Percentiles rank a stretch among this genome's conserved stretches.
These are phyloP conservation scores for Sordaria brevicollis DNA, from an alignment of 495 filamentous ascomycete genomes.

Conservation along the genomic window DNA sequence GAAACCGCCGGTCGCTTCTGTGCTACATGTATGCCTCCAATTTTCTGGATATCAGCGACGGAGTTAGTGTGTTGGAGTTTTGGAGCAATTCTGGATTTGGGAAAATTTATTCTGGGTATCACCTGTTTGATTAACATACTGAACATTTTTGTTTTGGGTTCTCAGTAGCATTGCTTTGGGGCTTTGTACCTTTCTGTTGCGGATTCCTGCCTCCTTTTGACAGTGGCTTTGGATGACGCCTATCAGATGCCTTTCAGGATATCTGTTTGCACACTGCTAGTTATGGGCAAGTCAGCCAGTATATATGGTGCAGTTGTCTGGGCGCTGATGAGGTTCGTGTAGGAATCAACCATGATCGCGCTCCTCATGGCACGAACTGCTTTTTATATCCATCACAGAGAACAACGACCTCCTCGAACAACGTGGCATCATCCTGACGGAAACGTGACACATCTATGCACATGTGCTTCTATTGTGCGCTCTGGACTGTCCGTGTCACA, in stretches of 20 bases:
- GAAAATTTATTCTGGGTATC: conserved; percentile 4
- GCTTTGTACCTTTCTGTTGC: not conserved
- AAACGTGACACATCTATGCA: not conserved
- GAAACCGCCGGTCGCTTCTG: not conserved
- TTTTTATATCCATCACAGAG: not conserved
- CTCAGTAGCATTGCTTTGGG: not conserved
- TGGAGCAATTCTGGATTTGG: conserved; percentile 3
- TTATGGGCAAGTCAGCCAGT: not conserved
- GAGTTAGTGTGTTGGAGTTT: conserved; percentile 26
- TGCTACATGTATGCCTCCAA: not conserved
- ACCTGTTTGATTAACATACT: not conserved
- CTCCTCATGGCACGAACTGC: not conserved
- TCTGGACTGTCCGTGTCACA: not conserved
- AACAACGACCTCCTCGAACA: not conserved
- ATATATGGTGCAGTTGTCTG: not conserved
- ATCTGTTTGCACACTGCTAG: not conserved
- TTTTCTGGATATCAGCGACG: conserved; percentile 23
- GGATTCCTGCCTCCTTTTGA: not conserved
- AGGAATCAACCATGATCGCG: not conserved
- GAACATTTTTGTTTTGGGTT: conserved; percentile 1
- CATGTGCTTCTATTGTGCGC: not conserved
- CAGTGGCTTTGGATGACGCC: not conserved
- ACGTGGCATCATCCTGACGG: not conserved
- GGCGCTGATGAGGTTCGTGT: not conserved
- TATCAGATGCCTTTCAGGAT: not conserved